phyloP scores from a whole-genome alignment of 2,329 filamentous ascomycete genomes.

The Hypoxylon sp. region DNA sequence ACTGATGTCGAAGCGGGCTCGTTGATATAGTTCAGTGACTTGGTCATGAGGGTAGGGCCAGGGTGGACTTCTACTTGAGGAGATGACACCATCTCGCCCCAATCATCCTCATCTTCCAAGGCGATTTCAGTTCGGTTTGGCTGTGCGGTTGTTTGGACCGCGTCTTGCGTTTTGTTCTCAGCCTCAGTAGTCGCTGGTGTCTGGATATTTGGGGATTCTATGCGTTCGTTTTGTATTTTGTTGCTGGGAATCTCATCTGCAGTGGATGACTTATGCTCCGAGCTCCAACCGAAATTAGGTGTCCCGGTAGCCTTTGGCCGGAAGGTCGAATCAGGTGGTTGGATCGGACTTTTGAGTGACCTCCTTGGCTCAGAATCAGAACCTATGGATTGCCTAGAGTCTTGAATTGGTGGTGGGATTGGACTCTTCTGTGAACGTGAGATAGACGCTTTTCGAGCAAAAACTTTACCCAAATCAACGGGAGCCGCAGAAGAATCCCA shows the following conservation, averaged over 20 bases:
- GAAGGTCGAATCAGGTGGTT: slow-evolving; percentile 17
- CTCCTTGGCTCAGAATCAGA: slow-evolving; percentile 29
- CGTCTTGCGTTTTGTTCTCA: neutral
- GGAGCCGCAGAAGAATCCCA: slow-evolving; percentile 70
- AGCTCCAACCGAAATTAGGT: slow-evolving; percentile 49
- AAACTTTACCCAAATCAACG: slow-evolving; percentile 64
- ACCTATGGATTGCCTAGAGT: slow-evolving; percentile 14
- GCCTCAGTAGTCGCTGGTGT: neutral
- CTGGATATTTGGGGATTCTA: slow-evolving; percentile 9
- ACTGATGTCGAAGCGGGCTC: neutral
- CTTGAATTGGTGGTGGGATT: slow-evolving; percentile 39
- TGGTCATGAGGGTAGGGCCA: slow-evolving; percentile 1
- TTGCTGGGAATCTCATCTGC: slow-evolving; percentile 5
- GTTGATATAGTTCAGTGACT: slow-evolving; percentile 3
- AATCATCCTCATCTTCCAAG: slow-evolving; percentile 66
- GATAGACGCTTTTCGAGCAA: slow-evolving; percentile 56
- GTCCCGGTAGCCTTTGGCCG: slow-evolving; percentile 6
- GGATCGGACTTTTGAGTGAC: slow-evolving; percentile 45
- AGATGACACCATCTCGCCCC: slow-evolving; percentile 72
- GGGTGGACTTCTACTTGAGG: slow-evolving; percentile 47
- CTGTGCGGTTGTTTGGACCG: slow-evolving; percentile 9
- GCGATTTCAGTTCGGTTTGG: slow-evolving; percentile 18
- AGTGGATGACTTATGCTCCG: slow-evolving; percentile 28
- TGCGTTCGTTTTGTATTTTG: neutral
- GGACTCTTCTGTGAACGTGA: slow-evolving; percentile 50